These are phyloP conservation scores for Penstemon eatonii DNA, from an alignment of 257 asterid species.

Conservation along the genomic window DNA sequence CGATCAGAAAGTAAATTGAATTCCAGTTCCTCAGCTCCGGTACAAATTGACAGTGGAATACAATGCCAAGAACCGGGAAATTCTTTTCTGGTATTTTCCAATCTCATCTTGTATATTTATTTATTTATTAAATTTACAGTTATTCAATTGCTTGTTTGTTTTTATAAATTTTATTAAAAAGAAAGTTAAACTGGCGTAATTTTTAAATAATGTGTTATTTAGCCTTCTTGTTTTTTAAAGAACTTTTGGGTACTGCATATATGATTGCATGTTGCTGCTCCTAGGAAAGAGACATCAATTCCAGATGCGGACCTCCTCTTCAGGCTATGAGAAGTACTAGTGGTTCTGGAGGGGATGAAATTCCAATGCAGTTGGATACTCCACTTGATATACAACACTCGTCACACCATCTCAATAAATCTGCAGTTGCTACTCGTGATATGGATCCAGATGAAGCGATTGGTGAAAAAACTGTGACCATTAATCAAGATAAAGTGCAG, in stretches of 20 bases:
- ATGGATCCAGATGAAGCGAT: conserved; percentile 33
- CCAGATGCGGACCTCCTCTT: conserved; percentile 31
- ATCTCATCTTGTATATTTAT: conserved; percentile 6
- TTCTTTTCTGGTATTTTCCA: conserved; percentile 39
- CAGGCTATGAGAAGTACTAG: conserved; percentile 28
- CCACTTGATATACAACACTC: conserved; percentile 36
- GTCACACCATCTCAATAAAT: conserved; percentile 25
- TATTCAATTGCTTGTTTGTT: conserved; percentile 16
- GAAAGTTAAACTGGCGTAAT: conserved; percentile 9
- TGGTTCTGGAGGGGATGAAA: conserved; percentile 36
- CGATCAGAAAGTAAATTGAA: conserved; percentile 31
- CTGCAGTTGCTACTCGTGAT: conserved; percentile 28
- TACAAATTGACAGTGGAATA: conserved; percentile 30
- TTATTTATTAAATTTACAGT: conserved; percentile 3
- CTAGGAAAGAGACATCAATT: conserved; percentile 46
- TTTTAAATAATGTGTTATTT: conserved; percentile 2
- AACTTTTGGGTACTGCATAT: background rate
- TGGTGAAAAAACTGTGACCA: conserved; percentile 28
- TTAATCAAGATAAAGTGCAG: conserved; percentile 29
- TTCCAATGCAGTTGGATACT: conserved; percentile 30
- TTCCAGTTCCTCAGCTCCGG: conserved; percentile 35
- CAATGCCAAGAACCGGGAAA: conserved; percentile 30
- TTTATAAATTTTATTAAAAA: background rate
- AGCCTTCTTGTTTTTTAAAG: conserved; percentile 10
- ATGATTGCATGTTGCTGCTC: conserved; percentile 16